A percentile compares a stretch with the other conserved stretches of the same genome.
These are phyloP conservation scores for Copromyces sp. DNA, from an alignment of 495 filamentous ascomycete genomes.

Conservation along the genomic window DNA sequence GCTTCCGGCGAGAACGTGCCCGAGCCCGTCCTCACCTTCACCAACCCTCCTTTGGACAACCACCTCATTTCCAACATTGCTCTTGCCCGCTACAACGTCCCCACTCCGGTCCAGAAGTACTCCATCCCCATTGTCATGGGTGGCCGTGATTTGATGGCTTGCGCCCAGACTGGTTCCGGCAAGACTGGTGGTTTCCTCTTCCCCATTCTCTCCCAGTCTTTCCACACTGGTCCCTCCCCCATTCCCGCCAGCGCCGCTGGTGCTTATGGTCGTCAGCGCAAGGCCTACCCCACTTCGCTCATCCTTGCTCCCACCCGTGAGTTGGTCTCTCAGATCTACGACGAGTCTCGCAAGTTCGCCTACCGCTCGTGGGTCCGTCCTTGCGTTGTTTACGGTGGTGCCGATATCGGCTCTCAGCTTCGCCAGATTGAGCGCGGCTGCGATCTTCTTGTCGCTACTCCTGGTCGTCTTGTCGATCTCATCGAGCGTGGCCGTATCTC, in stretches of 20 bases:
- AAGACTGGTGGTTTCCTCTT: conserved; percentile 99
- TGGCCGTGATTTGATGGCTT: conserved; percentile 96
- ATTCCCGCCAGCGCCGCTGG: conserved; percentile 50
- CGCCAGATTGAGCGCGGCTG: conserved; percentile 96
- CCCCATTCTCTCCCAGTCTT: conserved; percentile 94
- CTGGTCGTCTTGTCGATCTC: conserved; percentile 91
- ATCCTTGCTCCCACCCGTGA: conserved; percentile 96
- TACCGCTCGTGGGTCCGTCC: conserved; percentile 98
- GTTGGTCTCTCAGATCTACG: conserved; percentile 95
- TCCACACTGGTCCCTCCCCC: conserved; percentile 70
- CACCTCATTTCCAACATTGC: conserved; percentile 87
- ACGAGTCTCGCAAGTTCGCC: conserved; percentile 94
- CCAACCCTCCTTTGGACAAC: conserved; percentile 86
- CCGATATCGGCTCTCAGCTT: conserved; percentile 93
- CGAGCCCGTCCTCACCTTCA: conserved; percentile 82
- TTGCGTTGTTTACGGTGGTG: conserved; percentile 98
- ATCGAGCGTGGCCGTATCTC: conserved; percentile 98
- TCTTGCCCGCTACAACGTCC: conserved; percentile 83
- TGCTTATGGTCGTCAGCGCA: conserved; percentile 76
- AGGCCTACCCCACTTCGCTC: conserved; percentile 90
- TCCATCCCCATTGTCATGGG: conserved; percentile 95
- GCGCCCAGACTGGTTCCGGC: conserved; percentile 96
- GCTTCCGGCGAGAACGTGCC: conserved; percentile 91
- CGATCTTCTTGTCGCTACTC: conserved; percentile 93
- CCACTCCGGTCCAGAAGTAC: conserved; percentile 96